Base-by-base conservation (phyloP, 306 rosid species). In the Cucumis cinereus region DNA sequence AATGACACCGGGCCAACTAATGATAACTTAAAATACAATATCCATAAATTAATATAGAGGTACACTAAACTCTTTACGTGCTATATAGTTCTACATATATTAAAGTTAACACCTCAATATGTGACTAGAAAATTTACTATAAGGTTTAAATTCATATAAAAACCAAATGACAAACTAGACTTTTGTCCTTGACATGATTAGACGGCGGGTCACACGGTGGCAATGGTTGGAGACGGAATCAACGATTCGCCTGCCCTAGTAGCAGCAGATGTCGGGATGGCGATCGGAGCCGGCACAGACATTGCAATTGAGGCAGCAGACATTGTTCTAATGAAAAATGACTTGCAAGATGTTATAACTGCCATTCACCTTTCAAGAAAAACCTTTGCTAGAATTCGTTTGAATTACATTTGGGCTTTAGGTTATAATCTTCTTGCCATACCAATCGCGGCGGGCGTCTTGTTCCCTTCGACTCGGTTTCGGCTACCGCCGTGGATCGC, bases 251-350 rank as follows among this genome's bases (percentile, higher is more conserved):
- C 96, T 3, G 94, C 96, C 54, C 83, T 92, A 6, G 98, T 87
- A 23, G 92, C 92, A 26, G 94, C 91, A 1, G 91, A 92, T 74
- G 96, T 92, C 26, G 98, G 98, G 57, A 87, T 92, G 84, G 94
- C 98, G 41, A 92, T 92, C 28, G 96, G 92, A 64, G 94, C 94
- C 5, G 98, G 94, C 50, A 90, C 94, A 8, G 98, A 92, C 82
- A 90, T 92, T 53, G 98, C 98, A 19, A 92, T 92, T 58, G 98
- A 92, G 74, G 98, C 98, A 53, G 96, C 98, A 33, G 96, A 90
- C 85, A 90, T 90, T 58, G 94, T 92, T 81, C 90, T 90, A 0
- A 87, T 89, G 92, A 90, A 85, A 81, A 92, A 91, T 85, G 89
- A 89, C 82, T 85, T 90, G 78, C 96, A 92, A 76, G 96, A 90